Conservation (phyloP, 768 basidiomycete species). For the Mycena latifolia region DNA sequence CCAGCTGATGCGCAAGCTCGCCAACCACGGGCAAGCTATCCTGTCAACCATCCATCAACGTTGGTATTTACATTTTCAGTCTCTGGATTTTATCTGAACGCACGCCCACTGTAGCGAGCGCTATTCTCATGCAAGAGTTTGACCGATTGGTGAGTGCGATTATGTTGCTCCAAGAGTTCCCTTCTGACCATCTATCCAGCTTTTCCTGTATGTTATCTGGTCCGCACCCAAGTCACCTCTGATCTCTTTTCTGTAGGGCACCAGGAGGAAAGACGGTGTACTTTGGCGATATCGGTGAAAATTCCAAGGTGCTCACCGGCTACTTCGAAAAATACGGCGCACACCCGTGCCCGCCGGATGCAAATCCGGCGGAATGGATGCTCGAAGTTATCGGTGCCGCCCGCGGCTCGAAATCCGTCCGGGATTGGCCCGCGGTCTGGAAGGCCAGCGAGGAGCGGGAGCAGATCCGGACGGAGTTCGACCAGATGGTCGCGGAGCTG, state of each 20-base stretch:
- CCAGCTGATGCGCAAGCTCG: too few relatives aligned
- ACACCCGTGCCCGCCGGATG: too few relatives aligned
- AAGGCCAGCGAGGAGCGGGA: too few relatives aligned
- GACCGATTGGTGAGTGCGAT: slow-evolving; percentile 50
- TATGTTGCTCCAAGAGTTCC: too few relatives aligned
- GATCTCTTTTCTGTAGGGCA: slow-evolving; percentile 49
- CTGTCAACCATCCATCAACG: slow-evolving; percentile 60
- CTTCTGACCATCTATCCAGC: slow-evolving; percentile 10
- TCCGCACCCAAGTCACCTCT: neutral
- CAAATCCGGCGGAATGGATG: too few relatives aligned
- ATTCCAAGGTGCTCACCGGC: slow-evolving; percentile 60
- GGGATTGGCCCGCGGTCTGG: too few relatives aligned
- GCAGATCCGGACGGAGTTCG: too few relatives aligned
- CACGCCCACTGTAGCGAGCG: slow-evolving; percentile 39
- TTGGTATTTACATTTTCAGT: neutral
- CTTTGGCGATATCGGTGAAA: slow-evolving; percentile 69
- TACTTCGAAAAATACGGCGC: slow-evolving; percentile 77
- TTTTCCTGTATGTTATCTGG: too few relatives aligned
- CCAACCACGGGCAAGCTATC: slow-evolving; percentile 67
- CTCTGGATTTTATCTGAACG: slow-evolving; percentile 8
- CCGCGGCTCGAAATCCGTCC: too few relatives aligned
- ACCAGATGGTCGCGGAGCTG: slow-evolving; percentile 32
- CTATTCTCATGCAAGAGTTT: slow-evolving; percentile 65
- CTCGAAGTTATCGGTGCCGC: too few relatives aligned
- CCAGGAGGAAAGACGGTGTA: slow-evolving; percentile 68